phyloP scores from a whole-genome alignment of 208 protist genomes.

The Porcisia hertigi region DNA sequence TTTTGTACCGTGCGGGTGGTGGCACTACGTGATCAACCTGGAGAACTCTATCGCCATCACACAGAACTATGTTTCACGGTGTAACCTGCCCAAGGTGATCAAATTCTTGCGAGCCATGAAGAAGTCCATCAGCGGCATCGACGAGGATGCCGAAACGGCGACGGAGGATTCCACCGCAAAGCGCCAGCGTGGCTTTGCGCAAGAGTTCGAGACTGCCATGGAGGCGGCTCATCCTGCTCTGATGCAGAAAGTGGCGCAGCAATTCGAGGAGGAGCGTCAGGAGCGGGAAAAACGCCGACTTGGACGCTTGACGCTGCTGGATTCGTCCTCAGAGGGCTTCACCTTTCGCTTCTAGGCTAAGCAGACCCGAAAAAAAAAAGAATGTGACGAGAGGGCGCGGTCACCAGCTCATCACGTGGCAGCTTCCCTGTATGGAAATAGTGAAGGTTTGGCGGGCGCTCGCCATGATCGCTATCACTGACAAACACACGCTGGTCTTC shows the following conservation, averaged over 20 bases:
- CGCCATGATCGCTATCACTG: neutral
- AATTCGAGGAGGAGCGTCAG: constrained; percentile 51
- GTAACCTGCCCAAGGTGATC: constrained; percentile 74
- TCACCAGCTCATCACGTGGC: neutral
- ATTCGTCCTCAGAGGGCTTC: constrained; percentile 64
- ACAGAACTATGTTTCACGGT: constrained; percentile 89
- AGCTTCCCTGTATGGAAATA: neutral
- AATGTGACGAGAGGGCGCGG: neutral
- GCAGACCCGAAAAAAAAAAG: neutral
- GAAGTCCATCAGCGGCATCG: constrained; percentile 82
- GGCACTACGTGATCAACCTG: constrained; percentile 91
- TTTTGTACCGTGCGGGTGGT: constrained; percentile 91
- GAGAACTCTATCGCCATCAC: constrained; percentile 88
- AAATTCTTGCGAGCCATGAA: constrained; percentile 87
- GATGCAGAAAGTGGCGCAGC: constrained; percentile 58
- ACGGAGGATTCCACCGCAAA: constrained; percentile 42
- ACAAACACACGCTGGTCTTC: neutral
- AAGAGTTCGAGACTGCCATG: constrained; percentile 74
- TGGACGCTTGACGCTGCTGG: constrained; percentile 50
- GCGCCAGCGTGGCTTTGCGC: constrained; percentile 55
- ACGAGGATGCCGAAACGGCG: constrained; percentile 74
- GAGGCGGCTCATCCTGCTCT: constrained; percentile 46
- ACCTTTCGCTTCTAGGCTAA: constrained; percentile 68
- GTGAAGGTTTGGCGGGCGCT: neutral
- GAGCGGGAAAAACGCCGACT: constrained; percentile 51